Percentiles rank a stretch among this genome's conserved stretches.
phyloP scores from a whole-genome alignment of 345 rosid genomes.

The Murraya paniculata region DNA sequence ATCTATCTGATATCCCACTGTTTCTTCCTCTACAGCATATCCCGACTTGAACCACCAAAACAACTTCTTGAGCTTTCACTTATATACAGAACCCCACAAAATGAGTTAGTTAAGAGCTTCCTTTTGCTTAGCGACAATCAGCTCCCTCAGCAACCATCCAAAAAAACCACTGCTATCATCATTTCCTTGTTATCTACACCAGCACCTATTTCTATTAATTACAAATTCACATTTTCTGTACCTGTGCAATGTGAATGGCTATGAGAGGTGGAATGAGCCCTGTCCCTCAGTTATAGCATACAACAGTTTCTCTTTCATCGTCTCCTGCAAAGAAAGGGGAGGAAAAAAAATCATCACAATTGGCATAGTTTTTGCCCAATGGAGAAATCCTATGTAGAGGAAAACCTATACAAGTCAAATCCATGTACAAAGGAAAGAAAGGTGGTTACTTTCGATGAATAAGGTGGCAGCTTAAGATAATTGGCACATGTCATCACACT shows the following conservation, averaged over 20 bases:
- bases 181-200: conserved; percentile 10
- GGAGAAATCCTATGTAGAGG: not conserved
- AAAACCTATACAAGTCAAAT: not conserved
- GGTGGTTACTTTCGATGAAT: conserved; percentile 72
- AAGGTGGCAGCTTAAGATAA: conserved; percentile 92
- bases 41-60: conserved; percentile 11
- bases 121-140: conserved; percentile 26
- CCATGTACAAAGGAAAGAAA: conserved; percentile 10
- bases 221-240: conserved; percentile 36
- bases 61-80: conserved; percentile 10
- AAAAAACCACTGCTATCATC: not conserved
- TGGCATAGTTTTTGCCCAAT: not conserved
- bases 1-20: conserved; percentile 9
- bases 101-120: conserved; percentile 23
- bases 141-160: conserved; percentile 18
- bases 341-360: not conserved
- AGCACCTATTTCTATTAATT: conserved; percentile 38
- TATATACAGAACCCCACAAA: conserved; percentile 20
- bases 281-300: conserved; percentile 96
- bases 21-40: conserved; percentile 20
- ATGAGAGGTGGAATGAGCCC: conserved; percentile 97
- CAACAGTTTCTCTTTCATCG: conserved; percentile 81
- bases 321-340: conserved; percentile 54
- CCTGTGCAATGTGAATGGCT: conserved; percentile 25
- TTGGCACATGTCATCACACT: conserved; percentile 99